A percentile compares a stretch with the other conserved stretches of the same genome.
Evolutionary conservation across 805 yeast species (phyloP).

Genomic region (Candida coleopterorum): DNA sequence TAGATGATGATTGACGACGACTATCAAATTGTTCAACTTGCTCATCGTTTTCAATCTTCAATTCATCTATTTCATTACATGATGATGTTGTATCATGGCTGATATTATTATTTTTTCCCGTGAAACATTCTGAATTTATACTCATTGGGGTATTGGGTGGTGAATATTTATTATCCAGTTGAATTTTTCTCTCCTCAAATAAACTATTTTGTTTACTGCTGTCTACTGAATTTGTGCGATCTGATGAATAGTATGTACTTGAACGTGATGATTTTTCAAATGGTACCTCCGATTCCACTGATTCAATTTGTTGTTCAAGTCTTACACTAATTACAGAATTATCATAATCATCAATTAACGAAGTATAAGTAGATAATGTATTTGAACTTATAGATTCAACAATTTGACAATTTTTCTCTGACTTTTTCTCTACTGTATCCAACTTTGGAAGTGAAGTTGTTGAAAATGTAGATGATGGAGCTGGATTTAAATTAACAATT

Average conservation of each 20-base stretch:
- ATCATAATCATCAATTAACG: slow-evolving; percentile 28
- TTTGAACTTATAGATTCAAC: slow-evolving; percentile 17
- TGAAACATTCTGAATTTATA: slow-evolving; percentile 1
- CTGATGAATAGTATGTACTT: neutral
- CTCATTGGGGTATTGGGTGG: slow-evolving; percentile 6
- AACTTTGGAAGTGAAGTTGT: slow-evolving; percentile 2
- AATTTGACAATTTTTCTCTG: slow-evolving; percentile 13
- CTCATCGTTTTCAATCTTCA: neutral
- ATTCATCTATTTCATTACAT: slow-evolving; percentile 12
- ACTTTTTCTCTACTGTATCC: slow-evolving; percentile 11
- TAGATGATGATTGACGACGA: too few relatives aligned
- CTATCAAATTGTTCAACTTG: too few relatives aligned
- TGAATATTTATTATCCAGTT: neutral
- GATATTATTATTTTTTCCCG: neutral
- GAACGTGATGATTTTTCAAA: neutral
- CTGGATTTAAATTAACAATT: neutral
- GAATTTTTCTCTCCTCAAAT: neutral
- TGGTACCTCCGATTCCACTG: too few relatives aligned
- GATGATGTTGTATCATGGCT: slow-evolving; percentile 11
- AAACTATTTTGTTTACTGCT: slow-evolving; percentile 2
- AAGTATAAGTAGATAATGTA: slow-evolving; percentile 21
- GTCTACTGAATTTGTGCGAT: slow-evolving; percentile 1
- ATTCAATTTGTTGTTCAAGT: neutral
- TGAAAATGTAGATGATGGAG: neutral
- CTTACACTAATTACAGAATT: slow-evolving; percentile 5